A percentile compares a stretch with the other conserved stretches of the same genome.
phyloP scores from a whole-genome alignment of 192 early-diverging fungal genomes.

The Backusella liffmaniae region DNA sequence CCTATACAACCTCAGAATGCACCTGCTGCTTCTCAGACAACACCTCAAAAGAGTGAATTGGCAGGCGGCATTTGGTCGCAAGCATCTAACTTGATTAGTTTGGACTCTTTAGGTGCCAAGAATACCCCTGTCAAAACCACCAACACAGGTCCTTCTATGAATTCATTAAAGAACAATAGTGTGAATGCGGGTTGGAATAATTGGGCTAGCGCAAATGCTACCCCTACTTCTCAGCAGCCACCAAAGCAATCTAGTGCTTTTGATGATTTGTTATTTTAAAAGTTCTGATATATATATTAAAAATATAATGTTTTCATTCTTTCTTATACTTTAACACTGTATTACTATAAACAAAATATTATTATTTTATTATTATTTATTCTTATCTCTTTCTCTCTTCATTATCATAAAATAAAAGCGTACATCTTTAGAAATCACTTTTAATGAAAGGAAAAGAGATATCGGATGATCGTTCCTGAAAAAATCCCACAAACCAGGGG shows the following conservation, averaged over 20 bases:
- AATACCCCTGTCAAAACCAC: conserved; percentile 42
- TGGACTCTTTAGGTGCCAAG: conserved; percentile 68
- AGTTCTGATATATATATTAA: neutral
- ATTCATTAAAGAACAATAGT: conserved; percentile 41
- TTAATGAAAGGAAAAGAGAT: too few relatives aligned
- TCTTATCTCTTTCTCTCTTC: too few relatives aligned
- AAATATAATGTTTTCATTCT: too few relatives aligned
- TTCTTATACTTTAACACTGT: too few relatives aligned
- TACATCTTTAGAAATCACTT: too few relatives aligned
- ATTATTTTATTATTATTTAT: too few relatives aligned
- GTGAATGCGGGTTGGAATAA: conserved; percentile 29
- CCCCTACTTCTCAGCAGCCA: neutral
- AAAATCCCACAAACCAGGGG: too few relatives aligned
- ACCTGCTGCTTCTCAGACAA: neutral
- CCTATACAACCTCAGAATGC: conserved; percentile 1
- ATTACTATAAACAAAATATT: too few relatives aligned
- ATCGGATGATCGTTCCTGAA: too few relatives aligned
- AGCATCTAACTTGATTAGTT: conserved; percentile 62
- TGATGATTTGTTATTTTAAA: conserved; percentile 33
- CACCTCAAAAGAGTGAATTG: neutral
- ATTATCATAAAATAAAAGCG: too few relatives aligned
- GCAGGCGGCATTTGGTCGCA: conserved; percentile 69
- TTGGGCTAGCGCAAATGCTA: conserved; percentile 27
- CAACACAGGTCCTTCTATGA: conserved; percentile 53
- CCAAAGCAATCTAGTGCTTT: conserved; percentile 15